phyloP scores from a whole-genome alignment of 495 filamentous ascomycete genomes.

The Platismatia glauca region DNA sequence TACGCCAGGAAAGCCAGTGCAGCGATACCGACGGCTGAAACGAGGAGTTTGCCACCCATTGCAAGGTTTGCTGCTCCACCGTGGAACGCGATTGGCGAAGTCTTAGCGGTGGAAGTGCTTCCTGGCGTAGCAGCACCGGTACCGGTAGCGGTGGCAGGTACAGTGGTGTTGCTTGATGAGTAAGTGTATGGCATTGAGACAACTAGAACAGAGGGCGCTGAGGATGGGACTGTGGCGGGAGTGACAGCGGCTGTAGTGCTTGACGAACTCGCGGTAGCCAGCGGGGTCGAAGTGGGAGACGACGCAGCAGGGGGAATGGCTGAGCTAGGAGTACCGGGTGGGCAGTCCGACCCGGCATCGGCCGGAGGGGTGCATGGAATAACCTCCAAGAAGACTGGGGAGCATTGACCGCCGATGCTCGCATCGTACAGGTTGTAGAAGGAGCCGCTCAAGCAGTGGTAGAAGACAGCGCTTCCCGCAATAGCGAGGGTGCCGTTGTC shows the following conservation, averaged over 20 bases:
- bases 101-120: background rate
- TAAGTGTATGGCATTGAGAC: conserved; percentile 2
- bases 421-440: conserved; percentile 59
- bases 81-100: conserved; percentile 2
- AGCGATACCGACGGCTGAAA: background rate
- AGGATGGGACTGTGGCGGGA: background rate
- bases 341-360: background rate
- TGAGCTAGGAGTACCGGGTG: background rate
- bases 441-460: conserved; percentile 52
- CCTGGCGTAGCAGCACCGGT: background rate
- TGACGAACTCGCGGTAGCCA: background rate
- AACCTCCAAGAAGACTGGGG: conserved; percentile 41
- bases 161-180: background rate
- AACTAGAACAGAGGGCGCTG: background rate
- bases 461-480: conserved; percentile 51
- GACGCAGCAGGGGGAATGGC: background rate
- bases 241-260: background rate
- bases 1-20: conserved; percentile 3
- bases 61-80: conserved; percentile 6
- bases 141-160: background rate
- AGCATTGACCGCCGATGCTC: conserved; percentile 44
- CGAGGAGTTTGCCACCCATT: conserved; percentile 7
- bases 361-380: conserved; percentile 3
- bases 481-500: conserved; percentile 53
- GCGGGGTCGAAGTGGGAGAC: background rate